Base-by-base conservation (phyloP, 768 basidiomycete genomes). In the Lentinula edodes region DNA sequence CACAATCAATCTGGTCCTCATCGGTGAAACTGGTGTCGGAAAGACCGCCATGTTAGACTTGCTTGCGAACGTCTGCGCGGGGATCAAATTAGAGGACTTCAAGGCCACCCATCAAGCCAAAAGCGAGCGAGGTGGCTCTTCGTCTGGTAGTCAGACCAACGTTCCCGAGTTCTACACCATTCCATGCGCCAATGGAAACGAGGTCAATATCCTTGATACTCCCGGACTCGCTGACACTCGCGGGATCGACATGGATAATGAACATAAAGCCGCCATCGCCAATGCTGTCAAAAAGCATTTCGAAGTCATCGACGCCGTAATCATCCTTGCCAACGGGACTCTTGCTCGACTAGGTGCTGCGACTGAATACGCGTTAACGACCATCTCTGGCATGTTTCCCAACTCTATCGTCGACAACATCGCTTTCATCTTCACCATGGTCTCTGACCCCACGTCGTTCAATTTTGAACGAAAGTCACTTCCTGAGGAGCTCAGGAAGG, bases 311-410 rank as follows among this genome's bases (percentile, higher is more conserved):
- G 52, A 70, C 34, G 71, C 67, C 32, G 68, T 73, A 23, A 58
- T 72, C 63, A 69, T 73, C 50, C 66, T 73, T 18, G 71, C 70
- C 7, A 72, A 72, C 43, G 71, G 71, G 16, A 70, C 71, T 6
- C 18, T 60, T 7, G 50, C 63, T 15, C 69, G 69, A 23, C 58
- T 73, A 18, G 59, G 57, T n/a, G 67, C 68, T 16, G 62, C 59
- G n/a, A 71, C 71, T 2, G 67, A 69, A 36, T 71, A 72, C 45
- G 66, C 71, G 1, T 66, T 73, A 28, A 56, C 60, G 20, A 66
- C 66, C 10, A 62, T 70, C n/a, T 64, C 65, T 12, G 20, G 20
- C 20, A 48, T 48, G 36, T 70, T 71, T 48, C 70, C 70, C 38
- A 45, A 59, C 16, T 61, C 61, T 18, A 62, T 71, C 32, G 65